Evolutionary conservation across 2,329 filamentous ascomycete species (phyloP), one percentile per base, ranked within the genome.

Genomic region (Clonostachys byssicola): DNA sequence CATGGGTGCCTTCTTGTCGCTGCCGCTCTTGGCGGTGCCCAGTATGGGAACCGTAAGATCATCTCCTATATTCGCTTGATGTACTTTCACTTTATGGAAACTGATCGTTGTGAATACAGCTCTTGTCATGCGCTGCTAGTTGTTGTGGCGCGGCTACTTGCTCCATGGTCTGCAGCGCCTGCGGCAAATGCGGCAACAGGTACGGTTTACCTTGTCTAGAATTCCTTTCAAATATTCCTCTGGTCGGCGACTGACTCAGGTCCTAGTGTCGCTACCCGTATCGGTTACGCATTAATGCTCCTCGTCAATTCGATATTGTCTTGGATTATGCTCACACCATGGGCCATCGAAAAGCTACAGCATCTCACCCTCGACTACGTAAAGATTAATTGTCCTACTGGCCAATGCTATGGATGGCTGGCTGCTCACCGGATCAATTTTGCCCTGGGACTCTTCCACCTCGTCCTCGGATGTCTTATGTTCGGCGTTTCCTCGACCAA

Each of bases 321-420:
- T 35, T 99, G 94, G 94, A 89, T 99, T 57, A 96, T 97, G 90
- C 90, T 99, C 72, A 99, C 94, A 18, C 89, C 91, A 46, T 99
- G 94, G 94, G 94, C 94, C 34, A 89, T 99, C 63, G 89, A 96
- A 60, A 97, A 97, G 66, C 78, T 99, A 6, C 85, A 97, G 69
- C 83, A 95, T 54, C 76, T 97, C 47, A 94, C 90, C 12, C 79
- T 99, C 54, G 91, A 97, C 70, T 97, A 96, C 63, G 92, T 99
- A 73, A 91, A 90, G 60, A 95, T 99, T 62, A 86, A 87, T 60
- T 99, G 94, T 65, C 86, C 89, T 30, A 92, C 88, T 44, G 89
- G 92, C 56, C 81, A 92, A 62, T 99, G 94, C 65, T 88, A 95
- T 63, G 94, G 94, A 56, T 99, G 94, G 82, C 85, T 96, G 43